phyloP scores from a whole-genome alignment of 345 rosid genomes.

The Arabis hirsuta region DNA sequence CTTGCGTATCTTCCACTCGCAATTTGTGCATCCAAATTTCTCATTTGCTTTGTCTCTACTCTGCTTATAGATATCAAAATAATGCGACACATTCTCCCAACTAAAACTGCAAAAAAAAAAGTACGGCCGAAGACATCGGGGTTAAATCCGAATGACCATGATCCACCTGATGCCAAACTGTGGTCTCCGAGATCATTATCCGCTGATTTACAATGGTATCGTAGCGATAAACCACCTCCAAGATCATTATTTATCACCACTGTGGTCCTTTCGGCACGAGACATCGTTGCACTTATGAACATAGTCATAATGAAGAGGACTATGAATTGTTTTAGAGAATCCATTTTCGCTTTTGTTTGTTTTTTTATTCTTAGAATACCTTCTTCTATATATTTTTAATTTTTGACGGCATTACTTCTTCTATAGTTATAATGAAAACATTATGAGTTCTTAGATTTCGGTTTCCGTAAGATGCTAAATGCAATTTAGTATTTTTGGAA shows the following conservation, averaged over 20 bases:
- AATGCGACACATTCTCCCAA: background rate
- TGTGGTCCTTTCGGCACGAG: background rate
- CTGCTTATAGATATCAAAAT: conserved; percentile 26
- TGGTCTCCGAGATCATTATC: background rate
- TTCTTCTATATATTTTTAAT: too few relatives aligned
- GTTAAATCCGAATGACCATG: conserved; percentile 22
- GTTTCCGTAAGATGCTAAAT: background rate
- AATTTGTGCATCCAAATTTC: background rate
- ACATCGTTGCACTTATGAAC: conserved; percentile 1
- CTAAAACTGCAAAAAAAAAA: conserved; percentile 8
- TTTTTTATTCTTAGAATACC: too few relatives aligned
- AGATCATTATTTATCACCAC: conserved; percentile 13
- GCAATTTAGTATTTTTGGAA: background rate
- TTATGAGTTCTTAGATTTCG: background rate
- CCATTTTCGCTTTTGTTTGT: background rate
- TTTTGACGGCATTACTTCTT: too few relatives aligned
- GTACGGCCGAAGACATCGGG: conserved; percentile 5
- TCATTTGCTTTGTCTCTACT: background rate
- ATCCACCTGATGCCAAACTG: background rate
- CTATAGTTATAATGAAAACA: too few relatives aligned
- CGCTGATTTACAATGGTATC: conserved; percentile 4
- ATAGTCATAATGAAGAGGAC: background rate
- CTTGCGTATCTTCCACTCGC: conserved; percentile 6
- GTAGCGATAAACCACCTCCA: background rate
- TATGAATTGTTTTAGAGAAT: background rate